Evolutionary conservation across 257 asterid genomes (phyloP), one percentile per base, ranked within the genome.

Genomic region (Primulina eburnea): DNA sequence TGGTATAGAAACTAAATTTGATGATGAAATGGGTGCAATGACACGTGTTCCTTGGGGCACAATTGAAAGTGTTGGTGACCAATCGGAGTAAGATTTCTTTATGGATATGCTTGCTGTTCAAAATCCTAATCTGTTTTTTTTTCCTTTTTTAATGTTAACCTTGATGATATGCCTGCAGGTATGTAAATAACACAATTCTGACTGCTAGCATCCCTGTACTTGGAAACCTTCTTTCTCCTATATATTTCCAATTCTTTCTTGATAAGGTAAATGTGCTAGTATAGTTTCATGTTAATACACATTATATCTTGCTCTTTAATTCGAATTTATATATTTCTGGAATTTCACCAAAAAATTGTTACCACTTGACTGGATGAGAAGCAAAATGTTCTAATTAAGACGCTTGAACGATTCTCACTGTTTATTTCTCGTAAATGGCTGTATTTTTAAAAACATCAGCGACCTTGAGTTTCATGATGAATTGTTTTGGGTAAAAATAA

Each of bases 51-150:
- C 92, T 70, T 94, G 99, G 99, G 92, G 88, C 78, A 88, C 93
- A 10, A 96, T 94, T 64, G 99, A 94, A 83, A 94, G 97, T 82
- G 99, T 94, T 79, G 97, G 99, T 68, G 99, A 94, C 83, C 99
- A 94, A 82, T 94, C 99, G 9, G 97, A 82, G 99, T 94, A 91
- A 82, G 91, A 80, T 56, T 37, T 63, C 63, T 53, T 66, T 34
- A 56, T 64, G 38, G 58, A 65, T 74, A 55, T 59, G 69, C 75
- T 35, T 71, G 40, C 50, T 56, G 53, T 72, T 67, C 53, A 72
- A 58, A 58, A 62, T 64, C 59, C 60, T 11, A 5, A 8, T 63
- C 33, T 59, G 60, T 17, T 47, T 47, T 7, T 43, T 43, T 43
- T 43, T n/a, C n/a, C 71, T 18, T 71, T 61, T 38, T 74, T 61